Evolutionary conservation across 139 green algal genomes (phyloP), one percentile per base, ranked within the genome.

Genomic region (Coelastrella sp.): DNA sequence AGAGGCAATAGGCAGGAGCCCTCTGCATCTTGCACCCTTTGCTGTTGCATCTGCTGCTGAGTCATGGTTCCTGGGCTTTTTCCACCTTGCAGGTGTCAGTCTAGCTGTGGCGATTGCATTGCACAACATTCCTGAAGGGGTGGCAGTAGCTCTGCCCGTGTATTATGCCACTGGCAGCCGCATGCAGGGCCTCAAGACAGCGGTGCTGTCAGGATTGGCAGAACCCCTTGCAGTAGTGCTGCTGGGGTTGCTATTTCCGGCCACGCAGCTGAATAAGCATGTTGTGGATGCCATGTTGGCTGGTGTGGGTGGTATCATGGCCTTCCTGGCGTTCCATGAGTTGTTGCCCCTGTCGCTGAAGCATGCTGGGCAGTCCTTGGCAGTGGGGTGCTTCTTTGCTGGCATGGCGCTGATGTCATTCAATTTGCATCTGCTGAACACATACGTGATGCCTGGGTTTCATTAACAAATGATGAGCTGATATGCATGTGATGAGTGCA

Each of bases 81-180:
- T 34, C 2, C 27, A 8, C 45, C 19, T 17, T 51, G 51, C 75
- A 23, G 94, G 94, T 23, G 59, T 90, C 0, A 89, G 85, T 9
- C 77, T 98, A 5, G 94, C 94, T 13, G 77, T 94, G 21, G 94
- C 94, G 41, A 98, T 98, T 57, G 94, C 94, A 15, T 88, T 98
- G 32, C 94, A 97, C 91, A 98, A 98, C 85, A 92, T 98, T 51
- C 94, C 94, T 11, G 91, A 96, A 77, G 95, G 95, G 32, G 79
- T 85, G 51, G 41, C 59, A 41, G 69, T 99, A 13, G 95, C 96
- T 11, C 90, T 99, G 87, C 96, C 96, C 5, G 92, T 98, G 34
- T 99, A 97, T 89, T 98, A 96, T 78, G 94, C 95, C 9, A 99
- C 96, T 0, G 90, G 92, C 53, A 92, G 79, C 64, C 78, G 89